These are phyloP conservation scores for Diutina mesorugosa DNA, from an alignment of 1,139 yeast genomes.

Conservation along the genomic window DNA sequence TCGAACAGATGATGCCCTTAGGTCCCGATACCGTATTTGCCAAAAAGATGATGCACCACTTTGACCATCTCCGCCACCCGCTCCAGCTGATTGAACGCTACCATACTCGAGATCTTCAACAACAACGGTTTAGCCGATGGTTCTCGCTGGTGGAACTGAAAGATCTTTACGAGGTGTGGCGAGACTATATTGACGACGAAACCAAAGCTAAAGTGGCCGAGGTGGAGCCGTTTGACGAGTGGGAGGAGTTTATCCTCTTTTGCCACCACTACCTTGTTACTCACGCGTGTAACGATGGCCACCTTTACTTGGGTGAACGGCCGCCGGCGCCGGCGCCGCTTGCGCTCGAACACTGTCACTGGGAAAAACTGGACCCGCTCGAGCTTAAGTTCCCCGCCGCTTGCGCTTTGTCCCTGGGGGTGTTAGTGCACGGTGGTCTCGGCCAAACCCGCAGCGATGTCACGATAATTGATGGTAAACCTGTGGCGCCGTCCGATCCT, in stretches of 20 bases:
- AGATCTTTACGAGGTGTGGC: slow-evolving; percentile 52
- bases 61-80: slow-evolving; percentile 55
- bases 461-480: slow-evolving; percentile 8
- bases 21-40: slow-evolving; percentile 58
- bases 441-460: slow-evolving; percentile 26
- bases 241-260: slow-evolving; percentile 70
- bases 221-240: slow-evolving; percentile 68
- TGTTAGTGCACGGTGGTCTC: slow-evolving; percentile 43
- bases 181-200: slow-evolving; percentile 21
- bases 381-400: slow-evolving; percentile 39
- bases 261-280: slow-evolving; percentile 66
- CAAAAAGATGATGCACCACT: slow-evolving; percentile 63
- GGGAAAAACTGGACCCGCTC: slow-evolving; percentile 2
- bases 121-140: slow-evolving; percentile 30
- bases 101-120: slow-evolving; percentile 38
- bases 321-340: not conserved
- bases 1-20: slow-evolving; percentile 65
- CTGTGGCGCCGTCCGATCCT: slow-evolving; percentile 3
- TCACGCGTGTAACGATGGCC: slow-evolving; percentile 39
- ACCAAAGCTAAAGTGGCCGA: slow-evolving; percentile 29
- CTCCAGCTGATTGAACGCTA: slow-evolving; percentile 53
- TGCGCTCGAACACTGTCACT: too few species aligned
- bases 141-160: slow-evolving; percentile 38
- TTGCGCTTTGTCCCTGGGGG: slow-evolving; percentile 10
- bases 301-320: not conserved